Conservation (phyloP, 805 yeast species). For the Saccharomycopsis lassenensis region DNA sequence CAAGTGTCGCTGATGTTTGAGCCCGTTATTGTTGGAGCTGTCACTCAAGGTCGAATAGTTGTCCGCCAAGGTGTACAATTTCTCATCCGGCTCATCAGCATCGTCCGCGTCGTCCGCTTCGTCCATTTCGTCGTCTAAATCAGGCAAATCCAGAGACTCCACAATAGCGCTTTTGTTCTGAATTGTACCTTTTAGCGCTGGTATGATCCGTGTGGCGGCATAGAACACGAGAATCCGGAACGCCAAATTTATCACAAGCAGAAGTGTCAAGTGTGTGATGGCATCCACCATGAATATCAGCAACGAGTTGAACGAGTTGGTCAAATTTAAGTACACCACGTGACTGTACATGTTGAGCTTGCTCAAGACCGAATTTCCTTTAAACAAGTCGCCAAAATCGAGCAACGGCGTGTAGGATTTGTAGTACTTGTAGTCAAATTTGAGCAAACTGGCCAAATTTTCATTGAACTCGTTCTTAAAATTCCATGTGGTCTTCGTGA, state of each 20-base stretch:
- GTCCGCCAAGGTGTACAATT: constrained; percentile 13
- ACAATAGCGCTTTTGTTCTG: background rate
- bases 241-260: constrained; percentile 70
- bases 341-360: constrained; percentile 2
- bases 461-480: constrained; percentile 25
- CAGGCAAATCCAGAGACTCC: background rate
- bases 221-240: constrained; percentile 79
- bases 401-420: constrained; percentile 2
- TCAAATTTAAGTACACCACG: constrained; percentile 17
- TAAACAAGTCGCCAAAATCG: constrained; percentile 3
- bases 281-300: constrained; percentile 37
- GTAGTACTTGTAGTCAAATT: no score
- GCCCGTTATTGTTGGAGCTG: constrained; percentile 9
- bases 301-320: constrained; percentile 25
- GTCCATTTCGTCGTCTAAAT: background rate
- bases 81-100: constrained; percentile 2
- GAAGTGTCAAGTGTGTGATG: constrained; percentile 58
- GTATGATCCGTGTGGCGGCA: constrained; percentile 91
- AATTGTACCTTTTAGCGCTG: constrained; percentile 30
- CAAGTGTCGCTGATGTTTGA: background rate
- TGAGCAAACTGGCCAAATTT: constrained; percentile 22
- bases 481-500: constrained; percentile 27
- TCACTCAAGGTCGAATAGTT: background rate
- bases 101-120: constrained; percentile 5
- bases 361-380: background rate